Evolutionary conservation across 768 basidiomycete species (phyloP), one percentile per base, ranked within the genome.

Genomic region (Auriscalpium vulgare): DNA sequence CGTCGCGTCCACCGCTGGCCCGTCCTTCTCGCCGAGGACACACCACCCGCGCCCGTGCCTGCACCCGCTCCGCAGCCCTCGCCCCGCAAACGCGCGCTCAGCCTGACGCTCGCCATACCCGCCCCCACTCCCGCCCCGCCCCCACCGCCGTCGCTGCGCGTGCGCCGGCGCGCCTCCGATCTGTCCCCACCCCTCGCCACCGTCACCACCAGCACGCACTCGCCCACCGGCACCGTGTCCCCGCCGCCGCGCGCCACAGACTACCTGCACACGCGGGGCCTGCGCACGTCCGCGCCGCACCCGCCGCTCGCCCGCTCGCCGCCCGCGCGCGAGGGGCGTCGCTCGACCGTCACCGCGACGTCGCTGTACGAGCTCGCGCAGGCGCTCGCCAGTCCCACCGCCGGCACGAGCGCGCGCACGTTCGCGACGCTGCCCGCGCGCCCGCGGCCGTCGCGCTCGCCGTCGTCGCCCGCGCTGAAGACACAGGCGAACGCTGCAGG

Each of bases 1-100:
- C 85, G 92, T 11, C 78, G 97, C 44, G 87, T 97, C 0, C 91
- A 97, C 66, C 84, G 94, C n/a, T 98, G 87, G 78, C 97, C 95
- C 0, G 73, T 95, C 46, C 79, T 90, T 50, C 71, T 85, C 71
- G 29, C 37, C n/a, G 51, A 62, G 16, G 50, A 49, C 4, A 21
- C 50, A 16, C 57, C 52, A 11, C 57, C 35, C 16, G 51, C 37
- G 40, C 43, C 35, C 6, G n/a, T 21, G 40, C 47, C 54, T 8
- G 17, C 50, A n/a, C 59, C 63, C 4, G 54, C 54, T 23, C 46
- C 50, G 2, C 61, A 56, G 4, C 58, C 60, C 8, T 62, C 61
- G 8, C 61, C 59, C 19, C 63, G 63, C 36, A 63, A 58, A 50
- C 62, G 62, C 34, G 55, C 61, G 1, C 50, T 23, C 34, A 63